phyloP scores from a whole-genome alignment of 2,329 filamentous ascomycete genomes.

The Ceratocystis smalleyi region DNA sequence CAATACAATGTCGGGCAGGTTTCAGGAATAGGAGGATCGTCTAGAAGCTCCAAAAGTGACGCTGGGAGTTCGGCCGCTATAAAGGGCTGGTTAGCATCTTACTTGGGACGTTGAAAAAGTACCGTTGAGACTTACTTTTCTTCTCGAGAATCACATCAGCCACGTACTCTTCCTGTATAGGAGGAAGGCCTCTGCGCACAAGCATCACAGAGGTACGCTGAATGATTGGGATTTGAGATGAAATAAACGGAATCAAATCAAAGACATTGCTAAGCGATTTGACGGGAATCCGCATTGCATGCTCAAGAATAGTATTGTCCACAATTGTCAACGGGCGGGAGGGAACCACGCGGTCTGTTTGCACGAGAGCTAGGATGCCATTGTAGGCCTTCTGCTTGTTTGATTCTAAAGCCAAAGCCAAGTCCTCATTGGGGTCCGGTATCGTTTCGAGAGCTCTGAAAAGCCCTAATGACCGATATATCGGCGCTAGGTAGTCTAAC shows the following conservation, averaged over 20 bases:
- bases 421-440: constrained; percentile 68
- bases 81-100: not conserved
- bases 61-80: constrained; percentile 2
- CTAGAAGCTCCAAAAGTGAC: not conserved
- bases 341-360: constrained; percentile 22
- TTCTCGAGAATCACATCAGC: constrained; percentile 62
- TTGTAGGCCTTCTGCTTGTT: constrained; percentile 23
- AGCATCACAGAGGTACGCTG: constrained; percentile 70
- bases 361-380: constrained; percentile 47
- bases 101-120: constrained; percentile 13
- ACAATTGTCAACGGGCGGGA: not conserved
- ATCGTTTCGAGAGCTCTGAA: constrained; percentile 47
- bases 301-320: not conserved
- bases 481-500: constrained; percentile 15
- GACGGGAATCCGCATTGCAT: not conserved
- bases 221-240: constrained; percentile 31
- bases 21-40: constrained; percentile 24
- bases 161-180: constrained; percentile 64
- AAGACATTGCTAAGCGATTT: not conserved
- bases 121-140: constrained; percentile 29
- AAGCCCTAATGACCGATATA: constrained; percentile 60
- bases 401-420: constrained; percentile 54
- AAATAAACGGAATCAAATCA: not conserved
- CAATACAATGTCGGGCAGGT: constrained; percentile 31
- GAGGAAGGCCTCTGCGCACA: constrained; percentile 65